Base-by-base conservation (phyloP, 345 rosid species). In the Gynandropsis gynandra region DNA sequence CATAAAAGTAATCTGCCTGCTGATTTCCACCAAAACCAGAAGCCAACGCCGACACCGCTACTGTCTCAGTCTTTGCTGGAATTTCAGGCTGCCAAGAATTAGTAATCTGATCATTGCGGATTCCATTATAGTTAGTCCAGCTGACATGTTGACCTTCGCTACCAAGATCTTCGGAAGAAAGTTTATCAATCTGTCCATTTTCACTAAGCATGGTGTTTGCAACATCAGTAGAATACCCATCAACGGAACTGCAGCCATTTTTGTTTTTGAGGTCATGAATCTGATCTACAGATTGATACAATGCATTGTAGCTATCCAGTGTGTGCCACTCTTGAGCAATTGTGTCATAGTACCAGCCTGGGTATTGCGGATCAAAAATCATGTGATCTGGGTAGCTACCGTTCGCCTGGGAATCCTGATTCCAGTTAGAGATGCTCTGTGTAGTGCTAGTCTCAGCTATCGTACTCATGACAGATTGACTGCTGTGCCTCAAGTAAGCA, bases 291-390 rank as follows among this genome's bases (percentile, higher is more conserved):
- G 73, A 70, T 52, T 77, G 76, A 52, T 42, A 18, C 24, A 76
- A 40, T 51, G 83, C 53, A 47, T 70, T 68, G 61, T 80, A 78
- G 68, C 73, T 74, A 38, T 85, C 95, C 51, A 82, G 54, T 9
- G 76, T 4, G 42, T 52, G 62, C 95, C 95, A 85, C 51, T 78
- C 85, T 65, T 68, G 74, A 8, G 64, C 66, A 63, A 74, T 66
- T 42, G 70, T 69, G 39, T 82, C 83, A 61, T 74, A 82, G 68
- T 85, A 85, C 87, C 90, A 85, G 65, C 83, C 95, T 56, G 95
- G 95, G 54, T 74, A 80, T 31, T 80, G 89, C 13, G 83, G 80
- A 62, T 85, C 85, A 73, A 85, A 85, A 44, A 65, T 45, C 85
- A 85, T 82, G 59, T 82, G 87, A 39, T 78, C 85, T 1, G 90